Percentiles rank a stretch among this genome's conserved stretches.
Evolutionary conservation across 2,329 filamentous ascomycete species (phyloP).

Genomic region (Gliomastix tumulicola): DNA sequence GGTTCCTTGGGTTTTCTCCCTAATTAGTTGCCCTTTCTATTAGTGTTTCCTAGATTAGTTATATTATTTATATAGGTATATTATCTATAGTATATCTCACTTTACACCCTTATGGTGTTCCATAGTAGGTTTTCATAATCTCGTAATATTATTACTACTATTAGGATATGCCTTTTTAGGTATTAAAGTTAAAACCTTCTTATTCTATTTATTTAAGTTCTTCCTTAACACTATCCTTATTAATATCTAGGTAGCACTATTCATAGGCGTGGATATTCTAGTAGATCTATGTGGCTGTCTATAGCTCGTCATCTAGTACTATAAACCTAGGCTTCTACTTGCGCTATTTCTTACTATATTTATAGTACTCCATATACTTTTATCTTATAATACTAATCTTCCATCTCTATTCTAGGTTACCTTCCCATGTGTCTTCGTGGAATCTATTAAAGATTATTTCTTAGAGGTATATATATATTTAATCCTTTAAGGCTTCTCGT

Average conservation of each 20-base stretch:
- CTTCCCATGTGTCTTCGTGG: background rate
- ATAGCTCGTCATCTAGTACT: background rate
- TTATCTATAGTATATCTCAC: slow-evolving; percentile 2
- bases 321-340: background rate
- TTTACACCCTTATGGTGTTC: background rate
- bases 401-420: background rate
- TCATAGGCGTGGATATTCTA: background rate
- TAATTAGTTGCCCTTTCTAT: background rate
- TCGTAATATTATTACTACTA: slow-evolving; percentile 2
- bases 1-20: background rate
- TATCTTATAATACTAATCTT: no score
- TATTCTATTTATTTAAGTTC: background rate
- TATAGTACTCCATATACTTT: background rate
- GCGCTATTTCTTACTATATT: background rate
- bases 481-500: background rate
- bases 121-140: background rate
- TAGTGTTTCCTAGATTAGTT: slow-evolving; percentile 1
- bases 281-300: background rate
- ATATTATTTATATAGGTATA: slow-evolving; percentile 3
- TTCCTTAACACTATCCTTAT: no score
- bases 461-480: background rate
- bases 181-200: background rate
- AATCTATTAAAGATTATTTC: background rate
- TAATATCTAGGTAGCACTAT: background rate
- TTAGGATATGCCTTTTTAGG: background rate